Base-by-base conservation (phyloP, 2,329 filamentous ascomycete genomes). In the Alternaria sp. region DNA sequence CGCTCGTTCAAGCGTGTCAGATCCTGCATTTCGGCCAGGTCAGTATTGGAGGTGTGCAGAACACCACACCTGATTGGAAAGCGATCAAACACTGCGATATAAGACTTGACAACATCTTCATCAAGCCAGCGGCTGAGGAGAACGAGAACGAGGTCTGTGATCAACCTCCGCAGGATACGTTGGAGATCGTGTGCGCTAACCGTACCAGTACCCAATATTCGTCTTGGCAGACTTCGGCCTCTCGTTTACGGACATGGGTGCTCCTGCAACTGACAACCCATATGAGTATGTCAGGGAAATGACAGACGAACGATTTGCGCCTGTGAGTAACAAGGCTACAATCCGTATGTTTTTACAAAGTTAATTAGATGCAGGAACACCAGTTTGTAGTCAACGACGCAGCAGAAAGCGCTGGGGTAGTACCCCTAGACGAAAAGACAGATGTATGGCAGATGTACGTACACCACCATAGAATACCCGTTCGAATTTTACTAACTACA, bases 361-460 rank as follows among this genome's bases (percentile, higher is more conserved):
- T 21, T 40, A 9, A 57, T 19, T 19, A 21, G 21, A n/a, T n/a
- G 6, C 28, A 57, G 45, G 55, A 50, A 57, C 54, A 32, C n/a
- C 54, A 57, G 13, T 19, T 13, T 21, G n/a, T 32, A 12, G 32
- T 52, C 11, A 8, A 15, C n/a, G 54, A 17, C 25, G 26, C 32
- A 32, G 25, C 44, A 32, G 26, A 19, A 19, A 36, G 36, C 28
- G 44, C 6, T 12, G 23, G 12, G 13, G 40, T 40, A 21, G 21
- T 46, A 25, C 36, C 19, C 30, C 19, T 60, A 17, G 25, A 52
- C 12, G 26, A 28, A 28, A 55, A 46, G 28, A 50, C 58, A 26
- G 58, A 61, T 61, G 51, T 61, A 9, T 55, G 51, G 58, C 28
- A 40, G 9, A 50, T 61, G 43, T 47, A 36, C 15, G 21, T 43